These are phyloP conservation scores for Podospora bellae-mahoneyi DNA, from an alignment of 495 filamentous ascomycete genomes.

Conservation along the genomic window DNA sequence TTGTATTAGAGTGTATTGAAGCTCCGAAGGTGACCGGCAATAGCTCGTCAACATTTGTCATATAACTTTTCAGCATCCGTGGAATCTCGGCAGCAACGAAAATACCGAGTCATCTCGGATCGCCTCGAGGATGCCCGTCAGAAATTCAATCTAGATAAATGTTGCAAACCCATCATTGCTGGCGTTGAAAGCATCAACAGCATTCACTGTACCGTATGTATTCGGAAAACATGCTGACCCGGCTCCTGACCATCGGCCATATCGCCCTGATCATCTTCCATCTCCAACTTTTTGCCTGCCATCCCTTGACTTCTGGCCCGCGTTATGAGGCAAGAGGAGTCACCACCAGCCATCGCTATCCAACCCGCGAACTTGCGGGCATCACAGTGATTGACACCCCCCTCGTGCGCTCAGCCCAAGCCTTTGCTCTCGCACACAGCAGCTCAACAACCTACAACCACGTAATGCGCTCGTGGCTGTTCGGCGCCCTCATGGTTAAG, in stretches of 20 bases:
- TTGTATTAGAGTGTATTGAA: neutral
- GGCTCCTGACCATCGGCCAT: neutral
- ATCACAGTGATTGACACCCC: conserved; percentile 29
- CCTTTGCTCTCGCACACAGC: conserved; percentile 36
- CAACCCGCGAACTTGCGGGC: conserved; percentile 20
- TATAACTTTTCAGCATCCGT: neutral
- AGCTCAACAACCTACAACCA: conserved; percentile 45
- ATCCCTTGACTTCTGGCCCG: neutral
- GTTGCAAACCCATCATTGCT: no score
- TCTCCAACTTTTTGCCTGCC: neutral
- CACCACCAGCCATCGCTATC: conserved; percentile 4
- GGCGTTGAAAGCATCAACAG: no score
- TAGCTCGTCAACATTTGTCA: neutral
- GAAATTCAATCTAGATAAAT: no score
- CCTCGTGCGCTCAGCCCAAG: conserved; percentile 35
- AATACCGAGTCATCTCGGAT: neutral
- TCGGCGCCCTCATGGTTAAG: conserved; percentile 39
- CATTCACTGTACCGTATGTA: neutral
- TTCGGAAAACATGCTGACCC: neutral
- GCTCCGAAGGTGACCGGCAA: neutral
- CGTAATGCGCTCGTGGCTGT: conserved; percentile 46
- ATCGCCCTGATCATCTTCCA: neutral
- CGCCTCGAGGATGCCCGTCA: no score
- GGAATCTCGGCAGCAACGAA: neutral
- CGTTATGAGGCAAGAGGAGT: neutral